A percentile compares a stretch with the other conserved stretches of the same genome.
Conservation (phyloP, 1,284 basidiomycete species). For the Ganoderma lucidum region DNA sequence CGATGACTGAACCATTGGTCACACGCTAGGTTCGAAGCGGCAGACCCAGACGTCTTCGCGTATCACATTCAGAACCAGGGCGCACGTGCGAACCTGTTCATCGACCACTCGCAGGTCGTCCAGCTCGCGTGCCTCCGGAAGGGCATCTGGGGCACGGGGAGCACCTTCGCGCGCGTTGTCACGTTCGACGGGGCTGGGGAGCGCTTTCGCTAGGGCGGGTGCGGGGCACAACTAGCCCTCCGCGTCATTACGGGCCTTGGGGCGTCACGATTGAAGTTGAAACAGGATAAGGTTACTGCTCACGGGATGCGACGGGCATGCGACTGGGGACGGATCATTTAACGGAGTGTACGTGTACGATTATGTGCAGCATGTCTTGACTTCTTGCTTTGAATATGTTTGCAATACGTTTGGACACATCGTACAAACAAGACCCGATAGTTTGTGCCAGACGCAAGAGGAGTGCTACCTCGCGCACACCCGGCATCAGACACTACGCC, state of each 20-base stretch:
- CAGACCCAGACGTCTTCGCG: conserved; percentile 51
- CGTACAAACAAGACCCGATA: not conserved
- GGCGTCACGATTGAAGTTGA: not conserved
- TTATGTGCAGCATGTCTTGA: not conserved
- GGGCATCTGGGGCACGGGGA: conserved; percentile 56
- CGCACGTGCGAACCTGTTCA: conserved; percentile 53
- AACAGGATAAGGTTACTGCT: not conserved
- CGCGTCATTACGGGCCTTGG: conserved; percentile 17
- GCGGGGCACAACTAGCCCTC: conserved; percentile 24
- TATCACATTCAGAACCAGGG: conserved; percentile 56
- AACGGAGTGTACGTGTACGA: conserved; percentile 4
- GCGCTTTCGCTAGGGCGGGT: conserved; percentile 27
- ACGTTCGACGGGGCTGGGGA: conserved; percentile 42
- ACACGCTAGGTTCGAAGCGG: conserved; percentile 49
- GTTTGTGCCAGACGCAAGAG: not conserved
- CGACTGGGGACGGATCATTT: not conserved
- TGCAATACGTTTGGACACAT: not conserved
- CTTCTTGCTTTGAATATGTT: conserved; percentile 13
- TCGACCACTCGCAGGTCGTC: conserved; percentile 56
- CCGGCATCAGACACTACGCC: not conserved
- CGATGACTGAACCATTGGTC: not conserved
- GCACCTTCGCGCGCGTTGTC: conserved; percentile 49
- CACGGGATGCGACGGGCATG: not conserved
- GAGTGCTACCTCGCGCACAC: not conserved
- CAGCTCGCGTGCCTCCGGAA: conserved; percentile 54